Percentiles rank a stretch among this genome's conserved stretches.
Conservation (phyloP, 1,284 basidiomycete species). For the Amylostereum areolatum region DNA sequence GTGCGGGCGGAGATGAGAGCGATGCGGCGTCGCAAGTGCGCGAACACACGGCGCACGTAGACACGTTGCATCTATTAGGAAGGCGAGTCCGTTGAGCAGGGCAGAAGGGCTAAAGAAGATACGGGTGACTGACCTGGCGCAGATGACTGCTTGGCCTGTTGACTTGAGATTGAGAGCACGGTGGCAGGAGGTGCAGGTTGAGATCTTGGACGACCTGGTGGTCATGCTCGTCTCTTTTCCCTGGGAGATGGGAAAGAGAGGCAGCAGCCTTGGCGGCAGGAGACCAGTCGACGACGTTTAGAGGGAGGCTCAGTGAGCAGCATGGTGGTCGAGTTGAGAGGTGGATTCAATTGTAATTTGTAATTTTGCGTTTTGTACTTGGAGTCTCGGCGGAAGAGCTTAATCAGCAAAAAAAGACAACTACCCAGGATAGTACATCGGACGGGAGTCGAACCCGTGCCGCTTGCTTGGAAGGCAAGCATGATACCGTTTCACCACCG, state of each 20-base stretch:
- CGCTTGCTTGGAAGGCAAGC: slow-evolving; percentile 84
- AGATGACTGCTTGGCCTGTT: slow-evolving; percentile 6
- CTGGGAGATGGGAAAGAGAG: background rate
- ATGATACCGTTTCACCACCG: slow-evolving; percentile 81
- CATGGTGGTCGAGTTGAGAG: background rate
- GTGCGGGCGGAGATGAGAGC: background rate
- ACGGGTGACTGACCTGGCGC: no score
- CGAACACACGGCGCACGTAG: slow-evolving; percentile 6
- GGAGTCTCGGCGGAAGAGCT: no score
- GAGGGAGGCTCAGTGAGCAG: slow-evolving; percentile 1
- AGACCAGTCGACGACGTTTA: slow-evolving; percentile 12
- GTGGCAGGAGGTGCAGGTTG: slow-evolving; percentile 10
- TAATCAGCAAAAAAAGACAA: background rate
- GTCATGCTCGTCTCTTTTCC: background rate
- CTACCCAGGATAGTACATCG: slow-evolving; percentile 36
- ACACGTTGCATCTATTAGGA: slow-evolving; percentile 5
- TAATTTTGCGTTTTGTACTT: no score
- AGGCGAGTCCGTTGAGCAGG: background rate
- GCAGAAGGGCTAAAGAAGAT: background rate
- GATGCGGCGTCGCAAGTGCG: slow-evolving; percentile 6
- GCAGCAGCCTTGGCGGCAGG: background rate
- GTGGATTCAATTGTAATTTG: background rate
- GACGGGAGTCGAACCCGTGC: slow-evolving; percentile 78
- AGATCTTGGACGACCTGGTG: slow-evolving; percentile 2
- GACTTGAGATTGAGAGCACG: slow-evolving; percentile 10